Percentiles rank a stretch among this genome's conserved stretches.
Evolutionary conservation across 2,329 filamentous ascomycete species (phyloP).

Genomic region (Colletotrichum spaethianum): DNA sequence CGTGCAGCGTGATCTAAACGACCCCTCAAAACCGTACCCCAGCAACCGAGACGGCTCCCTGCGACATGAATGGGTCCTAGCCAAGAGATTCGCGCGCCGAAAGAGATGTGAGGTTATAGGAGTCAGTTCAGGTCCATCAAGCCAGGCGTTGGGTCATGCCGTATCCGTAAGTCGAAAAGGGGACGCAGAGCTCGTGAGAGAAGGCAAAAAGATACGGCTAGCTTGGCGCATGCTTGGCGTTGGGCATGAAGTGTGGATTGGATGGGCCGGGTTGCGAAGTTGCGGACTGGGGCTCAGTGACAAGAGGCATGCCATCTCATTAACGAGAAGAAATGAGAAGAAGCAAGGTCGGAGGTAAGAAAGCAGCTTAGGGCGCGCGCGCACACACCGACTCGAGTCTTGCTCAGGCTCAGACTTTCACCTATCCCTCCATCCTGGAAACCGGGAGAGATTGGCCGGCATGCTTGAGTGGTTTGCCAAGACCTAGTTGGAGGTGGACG

Average conservation of each 20-base stretch:
- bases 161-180: conserved; percentile 1
- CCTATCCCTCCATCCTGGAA: conserved; percentile 6
- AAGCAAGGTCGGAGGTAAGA: conserved; percentile 29
- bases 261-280: conserved; percentile 19
- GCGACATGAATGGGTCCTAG: conserved; percentile 30
- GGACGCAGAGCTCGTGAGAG: conserved; percentile 5
- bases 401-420: conserved; percentile 16
- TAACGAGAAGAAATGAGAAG: conserved; percentile 38
- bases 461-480: conserved; percentile 34
- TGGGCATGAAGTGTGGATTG: conserved; percentile 41
- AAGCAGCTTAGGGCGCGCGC: conserved; percentile 15
- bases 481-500: conserved; percentile 26
- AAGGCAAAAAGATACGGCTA: conserved; percentile 25
- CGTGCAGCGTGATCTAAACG: conserved; percentile 9
- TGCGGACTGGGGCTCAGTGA: conserved; percentile 19
- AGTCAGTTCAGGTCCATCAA: not conserved
- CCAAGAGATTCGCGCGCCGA: conserved; percentile 39
- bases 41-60: conserved; percentile 33
- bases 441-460: conserved; percentile 18
- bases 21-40: conserved; percentile 16
- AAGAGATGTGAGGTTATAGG: conserved; percentile 10
- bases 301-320: conserved; percentile 27
- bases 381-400: conserved; percentile 30
- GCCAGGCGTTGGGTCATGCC: not conserved
- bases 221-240: conserved; percentile 32